Evolutionary conservation across 2,329 filamentous ascomycete species (phyloP).

Genomic region (Orbilia brochopaga): DNA sequence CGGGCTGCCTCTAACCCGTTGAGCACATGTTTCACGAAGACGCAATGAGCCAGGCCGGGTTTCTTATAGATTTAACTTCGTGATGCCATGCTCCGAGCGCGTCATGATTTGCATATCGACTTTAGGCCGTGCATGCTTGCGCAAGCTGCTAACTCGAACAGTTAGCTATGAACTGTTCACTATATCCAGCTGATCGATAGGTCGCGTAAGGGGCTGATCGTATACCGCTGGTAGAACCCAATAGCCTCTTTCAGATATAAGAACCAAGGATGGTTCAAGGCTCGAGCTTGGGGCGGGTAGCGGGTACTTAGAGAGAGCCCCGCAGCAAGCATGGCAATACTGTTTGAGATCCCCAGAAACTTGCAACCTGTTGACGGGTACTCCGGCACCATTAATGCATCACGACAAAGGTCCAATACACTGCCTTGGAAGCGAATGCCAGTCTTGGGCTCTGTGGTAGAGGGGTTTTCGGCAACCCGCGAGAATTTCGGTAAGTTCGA

Average conservation of each 20-base stretch:
- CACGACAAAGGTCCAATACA: too few species aligned
- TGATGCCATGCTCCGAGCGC: not conserved
- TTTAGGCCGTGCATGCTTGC: not conserved
- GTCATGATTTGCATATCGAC: not conserved
- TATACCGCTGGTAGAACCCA: not conserved
- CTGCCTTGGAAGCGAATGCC: not conserved
- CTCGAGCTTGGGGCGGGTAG: not conserved
- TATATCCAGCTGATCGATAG: not conserved
- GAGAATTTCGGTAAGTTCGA: not conserved
- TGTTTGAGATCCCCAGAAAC: too few species aligned
- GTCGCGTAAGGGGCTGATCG: not conserved
- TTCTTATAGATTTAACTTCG: not conserved
- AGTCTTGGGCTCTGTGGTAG: not conserved
- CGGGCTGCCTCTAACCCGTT: slow-evolving; percentile 23
- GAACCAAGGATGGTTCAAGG: not conserved
- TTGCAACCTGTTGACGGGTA: too few species aligned
- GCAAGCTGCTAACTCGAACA: slow-evolving; percentile 4
- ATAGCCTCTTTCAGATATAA: not conserved
- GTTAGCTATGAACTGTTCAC: not conserved
- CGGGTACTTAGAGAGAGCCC: too few species aligned
- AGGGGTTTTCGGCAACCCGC: not conserved
- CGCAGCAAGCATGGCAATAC: too few species aligned
- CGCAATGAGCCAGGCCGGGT: not conserved
- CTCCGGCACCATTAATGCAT: too few species aligned
- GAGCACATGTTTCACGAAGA: slow-evolving; percentile 21